Evolutionary conservation across 257 asterid genomes (phyloP).

Genomic region (Plantago elongata): DNA sequence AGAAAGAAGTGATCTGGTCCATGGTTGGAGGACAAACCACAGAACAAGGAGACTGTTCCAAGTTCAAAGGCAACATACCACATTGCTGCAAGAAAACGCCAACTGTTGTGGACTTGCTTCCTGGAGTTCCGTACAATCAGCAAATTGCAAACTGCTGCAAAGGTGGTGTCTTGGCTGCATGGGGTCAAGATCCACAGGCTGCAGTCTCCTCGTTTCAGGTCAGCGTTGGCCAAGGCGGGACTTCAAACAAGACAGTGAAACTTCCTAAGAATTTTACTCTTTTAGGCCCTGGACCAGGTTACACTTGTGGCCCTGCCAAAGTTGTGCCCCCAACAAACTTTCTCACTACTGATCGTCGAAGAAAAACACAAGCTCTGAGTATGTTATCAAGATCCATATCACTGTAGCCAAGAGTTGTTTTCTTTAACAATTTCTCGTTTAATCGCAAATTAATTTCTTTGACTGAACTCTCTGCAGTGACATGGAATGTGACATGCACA

Average conservation of each 20-base stretch:
- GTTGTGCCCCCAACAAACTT: conserved; percentile 59
- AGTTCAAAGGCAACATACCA: conserved; percentile 67
- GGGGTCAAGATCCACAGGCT: conserved; percentile 64
- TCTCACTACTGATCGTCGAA: conserved; percentile 60
- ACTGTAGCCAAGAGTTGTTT: not conserved
- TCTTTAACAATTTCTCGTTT: not conserved
- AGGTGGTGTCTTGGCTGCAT: conserved; percentile 66
- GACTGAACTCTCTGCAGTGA: conserved; percentile 38
- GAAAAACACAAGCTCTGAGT: conserved; percentile 74
- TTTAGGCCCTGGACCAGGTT: conserved; percentile 68
- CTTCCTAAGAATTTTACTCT: conserved; percentile 75
- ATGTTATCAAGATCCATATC: conserved; percentile 17
- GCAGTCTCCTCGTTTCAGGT: conserved; percentile 56
- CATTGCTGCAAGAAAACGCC: conserved; percentile 76
- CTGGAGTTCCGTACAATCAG: conserved; percentile 76
- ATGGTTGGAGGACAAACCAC: conserved; percentile 70
- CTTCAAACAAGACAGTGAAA: conserved; percentile 63
- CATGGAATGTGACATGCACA: conserved; percentile 78
- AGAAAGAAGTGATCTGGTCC: conserved; percentile 73
- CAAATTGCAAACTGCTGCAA: conserved; percentile 71
- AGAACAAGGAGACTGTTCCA: conserved; percentile 83
- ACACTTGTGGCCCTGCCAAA: conserved; percentile 82
- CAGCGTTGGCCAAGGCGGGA: conserved; percentile 76
- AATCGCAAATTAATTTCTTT: not conserved
- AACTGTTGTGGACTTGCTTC: conserved; percentile 58